Percentiles rank a stretch among this genome's conserved stretches.
Evolutionary conservation across 331 rosid genomes (phyloP).

Genomic region (Quercus tomentella): DNA sequence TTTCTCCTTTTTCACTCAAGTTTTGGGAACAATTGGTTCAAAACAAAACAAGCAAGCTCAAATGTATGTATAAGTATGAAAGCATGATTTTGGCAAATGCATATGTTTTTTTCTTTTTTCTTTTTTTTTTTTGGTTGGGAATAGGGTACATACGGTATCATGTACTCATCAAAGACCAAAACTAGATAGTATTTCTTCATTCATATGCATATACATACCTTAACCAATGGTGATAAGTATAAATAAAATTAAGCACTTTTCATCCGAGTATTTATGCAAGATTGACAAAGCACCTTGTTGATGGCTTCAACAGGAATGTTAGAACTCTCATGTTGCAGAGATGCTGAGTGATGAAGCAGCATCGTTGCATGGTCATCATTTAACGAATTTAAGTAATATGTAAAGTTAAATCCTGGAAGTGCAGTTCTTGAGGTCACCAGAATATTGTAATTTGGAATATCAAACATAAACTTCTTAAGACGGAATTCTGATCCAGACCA

Average conservation of each 20-base stretch:
- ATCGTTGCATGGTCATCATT: conserved; percentile 27
- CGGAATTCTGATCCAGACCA: conserved; percentile 41
- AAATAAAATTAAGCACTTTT: neutral
- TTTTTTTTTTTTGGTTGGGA: no score
- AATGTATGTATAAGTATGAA: neutral
- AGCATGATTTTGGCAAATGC: neutral
- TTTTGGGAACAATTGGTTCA: no score
- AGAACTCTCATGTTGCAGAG: conserved; percentile 13
- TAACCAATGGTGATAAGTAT: neutral
- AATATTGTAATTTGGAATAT: conserved; percentile 27
- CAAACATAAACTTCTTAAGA: conserved; percentile 17
- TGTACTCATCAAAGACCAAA: no score
- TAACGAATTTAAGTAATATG: conserved; percentile 33
- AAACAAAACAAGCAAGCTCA: neutral
- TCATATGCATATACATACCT: neutral
- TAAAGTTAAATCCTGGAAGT: conserved; percentile 27
- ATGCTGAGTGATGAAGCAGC: conserved; percentile 42
- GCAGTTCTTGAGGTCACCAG: conserved; percentile 46
- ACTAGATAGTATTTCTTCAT: neutral
- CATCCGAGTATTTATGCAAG: no score
- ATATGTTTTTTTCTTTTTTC: no score
- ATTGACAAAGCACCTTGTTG: conserved; percentile 24
- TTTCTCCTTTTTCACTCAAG: no score
- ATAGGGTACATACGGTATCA: no score
- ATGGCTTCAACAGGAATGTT: conserved; percentile 15